Base-by-base conservation (phyloP, 495 filamentous ascomycete species). In the Aspergillus saccharolyticus region DNA sequence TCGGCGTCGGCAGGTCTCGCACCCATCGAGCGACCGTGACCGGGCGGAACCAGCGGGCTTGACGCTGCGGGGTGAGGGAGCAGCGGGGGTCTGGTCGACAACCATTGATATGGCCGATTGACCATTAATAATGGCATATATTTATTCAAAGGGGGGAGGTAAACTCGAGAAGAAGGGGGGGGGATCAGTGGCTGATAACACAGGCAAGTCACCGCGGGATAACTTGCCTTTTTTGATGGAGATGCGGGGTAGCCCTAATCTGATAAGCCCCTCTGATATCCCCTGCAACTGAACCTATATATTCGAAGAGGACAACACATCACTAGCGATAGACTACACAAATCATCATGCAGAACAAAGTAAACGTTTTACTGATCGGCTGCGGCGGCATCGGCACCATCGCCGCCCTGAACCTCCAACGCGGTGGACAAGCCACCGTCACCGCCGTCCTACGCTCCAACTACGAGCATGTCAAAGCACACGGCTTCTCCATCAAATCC, bases 361-460 rank as follows among this genome's bases (percentile, higher is more conserved):
- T 25, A 6, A 57, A 49, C n/a, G 48, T 69, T 19, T 54, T 72
- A 0, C 18, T 85, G 5, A 77, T 84, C 53, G 82, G 83, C 22
- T 64, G 70, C 10, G 83, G 83, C 1, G 75, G 75, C 47, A 72
- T 86, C 2, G 83, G 82, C 25, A 64, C 74, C 0, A 73, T 81
- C 25, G 78, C 77, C 43, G 70, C 75, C 25, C 77, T 74, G 54
- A 68, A 78, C 18, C 69, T 86, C 7, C 63, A 77, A 42, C 61
- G 64, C 7, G 73, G 74, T 28, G 65, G 70, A 4, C 28, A 50
- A 6, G 73, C 74, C 16, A 57, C 45, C 1, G 74, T 83, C 42
- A 80, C 78, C 1, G 73, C 76, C 0, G 70, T 85, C 16, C 74
- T 82, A 59, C 75, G 83, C 18, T 83, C 79, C 3, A 86, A 85